phyloP scores from a whole-genome alignment of 257 asterid species.

The Misopates orontium region DNA sequence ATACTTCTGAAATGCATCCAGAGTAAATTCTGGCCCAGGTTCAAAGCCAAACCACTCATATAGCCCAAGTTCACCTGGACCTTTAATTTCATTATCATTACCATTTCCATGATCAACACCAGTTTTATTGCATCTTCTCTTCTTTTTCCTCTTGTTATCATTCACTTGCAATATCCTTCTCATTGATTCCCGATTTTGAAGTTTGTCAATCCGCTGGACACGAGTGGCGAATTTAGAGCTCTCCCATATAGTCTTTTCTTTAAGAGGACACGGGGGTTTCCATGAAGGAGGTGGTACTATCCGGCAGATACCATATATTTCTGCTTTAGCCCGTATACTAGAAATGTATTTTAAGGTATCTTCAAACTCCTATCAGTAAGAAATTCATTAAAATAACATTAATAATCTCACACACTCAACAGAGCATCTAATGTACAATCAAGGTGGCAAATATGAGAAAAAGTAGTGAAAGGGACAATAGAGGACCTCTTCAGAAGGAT shows the following conservation, averaged over 20 bases:
- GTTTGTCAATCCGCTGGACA: conserved; percentile 86
- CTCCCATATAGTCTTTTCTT: conserved; percentile 69
- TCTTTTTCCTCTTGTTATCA: conserved; percentile 67
- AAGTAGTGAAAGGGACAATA: conserved; percentile 17
- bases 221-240: conserved; percentile 75
- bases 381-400: conserved; percentile 26
- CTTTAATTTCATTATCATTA: conserved; percentile 41
- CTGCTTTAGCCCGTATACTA: conserved; percentile 84
- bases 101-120: conserved; percentile 53
- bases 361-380: conserved; percentile 69
- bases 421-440: neutral
- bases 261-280: conserved; percentile 91
- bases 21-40: conserved; percentile 88
- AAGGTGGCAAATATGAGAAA: conserved; percentile 19
- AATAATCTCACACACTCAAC: neutral
- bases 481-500: conserved; percentile 92
- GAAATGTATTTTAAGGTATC: conserved; percentile 81
- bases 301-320: conserved; percentile 90
- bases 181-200: conserved; percentile 80
- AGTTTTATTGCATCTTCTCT: conserved; percentile 61
- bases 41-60: conserved; percentile 84
- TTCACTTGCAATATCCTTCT: conserved; percentile 53
- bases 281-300: conserved; percentile 95
- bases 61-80: conserved; percentile 46
- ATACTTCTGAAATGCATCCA: conserved; percentile 74